These are phyloP conservation scores for Phytophthora pseudosyringae DNA, from an alignment of 352 stramenopile species.

Conservation along the genomic window DNA sequence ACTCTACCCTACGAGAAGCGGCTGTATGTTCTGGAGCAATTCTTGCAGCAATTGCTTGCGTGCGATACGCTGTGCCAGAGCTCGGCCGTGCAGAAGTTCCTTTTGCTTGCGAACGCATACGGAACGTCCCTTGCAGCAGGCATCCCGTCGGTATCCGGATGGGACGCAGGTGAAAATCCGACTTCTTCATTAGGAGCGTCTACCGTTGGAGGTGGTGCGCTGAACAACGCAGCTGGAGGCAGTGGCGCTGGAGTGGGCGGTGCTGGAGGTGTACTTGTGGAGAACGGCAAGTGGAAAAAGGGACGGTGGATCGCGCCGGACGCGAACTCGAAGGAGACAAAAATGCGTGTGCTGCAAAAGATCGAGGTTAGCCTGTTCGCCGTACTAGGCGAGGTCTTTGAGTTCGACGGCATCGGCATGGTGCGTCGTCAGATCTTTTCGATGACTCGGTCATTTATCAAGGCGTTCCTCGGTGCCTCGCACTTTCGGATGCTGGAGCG, in stretches of 20 bases:
- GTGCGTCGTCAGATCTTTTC: constrained; percentile 85
- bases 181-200: constrained; percentile 20
- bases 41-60: constrained; percentile 72
- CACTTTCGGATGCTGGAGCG: constrained; percentile 86
- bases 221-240: constrained; percentile 21
- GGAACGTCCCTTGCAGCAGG: constrained; percentile 10
- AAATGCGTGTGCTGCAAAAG: constrained; percentile 82
- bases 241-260: background rate
- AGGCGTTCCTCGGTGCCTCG: constrained; percentile 78
- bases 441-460: constrained; percentile 84
- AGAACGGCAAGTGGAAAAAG: constrained; percentile 74
- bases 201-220: constrained; percentile 10
- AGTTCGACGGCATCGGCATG: constrained; percentile 86
- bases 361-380: constrained; percentile 84
- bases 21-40: constrained; percentile 67
- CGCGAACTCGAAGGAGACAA: constrained; percentile 76
- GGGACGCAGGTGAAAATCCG: constrained; percentile 26
- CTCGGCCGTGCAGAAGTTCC: constrained; percentile 75
- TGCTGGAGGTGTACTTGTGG: constrained; percentile 49
- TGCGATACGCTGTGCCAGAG: constrained; percentile 82
- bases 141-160: constrained; percentile 18
- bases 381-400: constrained; percentile 79
- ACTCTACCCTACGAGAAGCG: constrained; percentile 69
- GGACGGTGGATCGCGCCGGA: constrained; percentile 67
- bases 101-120: constrained; percentile 52